Base-by-base conservation (phyloP, 2,329 filamentous ascomycete species). In the Aspergillus pseudoviridinutans region DNA sequence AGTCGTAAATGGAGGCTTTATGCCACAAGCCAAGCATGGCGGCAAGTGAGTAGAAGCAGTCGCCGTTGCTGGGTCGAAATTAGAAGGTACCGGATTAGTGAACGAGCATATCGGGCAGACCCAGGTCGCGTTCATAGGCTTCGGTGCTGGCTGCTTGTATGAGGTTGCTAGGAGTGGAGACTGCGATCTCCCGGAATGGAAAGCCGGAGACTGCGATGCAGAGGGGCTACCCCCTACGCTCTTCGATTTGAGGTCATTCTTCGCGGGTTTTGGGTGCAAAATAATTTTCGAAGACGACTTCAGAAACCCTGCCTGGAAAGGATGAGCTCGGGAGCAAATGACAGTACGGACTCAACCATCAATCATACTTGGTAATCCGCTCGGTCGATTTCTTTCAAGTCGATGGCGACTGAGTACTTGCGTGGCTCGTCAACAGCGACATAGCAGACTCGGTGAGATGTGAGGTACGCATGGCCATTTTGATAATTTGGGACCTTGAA, bases 201-300 rank as follows among this genome's bases (percentile, higher is more conserved):
- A 75, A 76, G 58, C 56, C 29, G 64, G 58, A 50, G 61, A 50
- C 35, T 65, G 66, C 14, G 68, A 58, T 28, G 65, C 57, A 8
- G 66, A 68, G 38, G 68, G 63, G 56, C 66, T 69, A 27, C 64
- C 82, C 72, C 44, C 81, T 79, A 63, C 83, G 78, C 53, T 81
- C 80, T 63, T 85, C 78, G 62, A 87, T 73, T 14, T 65, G 20
- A 85, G 82, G 17, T 84, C 79, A 61, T 85, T 83, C 72, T 90
- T 95, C 17, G 82, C 75, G 1, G 89, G 85, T 68, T 96, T 97
- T 0, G 92, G 90, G 62, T 91, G 85, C 54, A 99, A 77, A 1
- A 91, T 97, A 62, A 99, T 86, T 76, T 99, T 99, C 6, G 94
- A 80, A 1, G 94, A 97, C 0, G 94, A 97, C 71, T 96, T 97